phyloP scores from a whole-genome alignment of 257 asterid species.

The Henckelia pumila region DNA sequence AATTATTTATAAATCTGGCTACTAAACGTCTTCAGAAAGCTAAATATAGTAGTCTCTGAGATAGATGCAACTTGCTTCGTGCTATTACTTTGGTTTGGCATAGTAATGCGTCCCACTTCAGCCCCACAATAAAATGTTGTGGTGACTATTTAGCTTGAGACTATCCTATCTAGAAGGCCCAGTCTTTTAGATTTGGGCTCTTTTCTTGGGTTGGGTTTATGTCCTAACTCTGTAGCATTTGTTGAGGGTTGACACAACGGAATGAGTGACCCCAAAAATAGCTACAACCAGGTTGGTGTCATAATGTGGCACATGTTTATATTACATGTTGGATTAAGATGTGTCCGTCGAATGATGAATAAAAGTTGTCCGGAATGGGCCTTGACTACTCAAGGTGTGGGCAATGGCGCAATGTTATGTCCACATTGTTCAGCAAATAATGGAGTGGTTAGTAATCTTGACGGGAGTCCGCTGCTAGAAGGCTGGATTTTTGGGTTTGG shows the following conservation, averaged over 20 bases:
- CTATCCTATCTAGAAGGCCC: neutral
- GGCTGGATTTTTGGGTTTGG: neutral
- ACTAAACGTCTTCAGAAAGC: constrained; percentile 13
- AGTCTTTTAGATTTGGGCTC: no score
- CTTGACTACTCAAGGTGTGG: neutral
- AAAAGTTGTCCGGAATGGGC: no score
- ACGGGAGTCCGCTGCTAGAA: no score
- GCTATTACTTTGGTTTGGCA: no score
- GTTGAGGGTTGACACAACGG: no score
- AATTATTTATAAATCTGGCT: neutral
- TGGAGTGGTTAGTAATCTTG: no score
- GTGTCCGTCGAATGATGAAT: neutral
- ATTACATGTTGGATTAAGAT: neutral
- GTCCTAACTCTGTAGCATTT: no score
- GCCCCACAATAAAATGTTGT: no score
- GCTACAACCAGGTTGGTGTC: neutral
- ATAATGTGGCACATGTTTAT: neutral
- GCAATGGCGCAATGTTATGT: neutral
- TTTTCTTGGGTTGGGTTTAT: no score
- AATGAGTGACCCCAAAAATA: no score
- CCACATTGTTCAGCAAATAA: neutral
- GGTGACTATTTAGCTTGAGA: neutral
- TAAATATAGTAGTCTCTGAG: neutral
- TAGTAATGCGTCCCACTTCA: no score
- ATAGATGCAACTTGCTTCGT: no score